These are phyloP conservation scores for Talaromyces sp. DNA, from an alignment of 2,329 filamentous ascomycete species.

Conservation along the genomic window DNA sequence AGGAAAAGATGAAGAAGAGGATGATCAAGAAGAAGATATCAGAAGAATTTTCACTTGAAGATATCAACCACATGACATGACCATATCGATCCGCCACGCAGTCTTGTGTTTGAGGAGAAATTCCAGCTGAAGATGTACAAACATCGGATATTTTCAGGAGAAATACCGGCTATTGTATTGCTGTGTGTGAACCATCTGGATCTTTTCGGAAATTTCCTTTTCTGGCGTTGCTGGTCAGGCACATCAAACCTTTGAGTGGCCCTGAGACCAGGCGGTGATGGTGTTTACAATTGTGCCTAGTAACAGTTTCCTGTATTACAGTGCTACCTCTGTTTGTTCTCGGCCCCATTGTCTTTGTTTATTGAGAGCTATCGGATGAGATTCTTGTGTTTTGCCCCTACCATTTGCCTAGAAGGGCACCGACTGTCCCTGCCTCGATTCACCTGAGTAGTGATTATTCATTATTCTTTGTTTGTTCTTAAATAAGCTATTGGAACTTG, in stretches of 20 bases:
- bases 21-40: background rate
- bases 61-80: background rate
- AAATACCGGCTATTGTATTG: background rate
- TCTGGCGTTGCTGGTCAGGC: background rate
- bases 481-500: background rate
- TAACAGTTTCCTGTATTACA: background rate
- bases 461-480: background rate
- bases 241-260: background rate
- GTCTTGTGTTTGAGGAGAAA: background rate
- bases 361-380: background rate
- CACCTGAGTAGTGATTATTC: background rate
- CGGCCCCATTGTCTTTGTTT: slow-evolving; percentile 1
- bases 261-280: background rate
- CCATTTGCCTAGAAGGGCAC: background rate
- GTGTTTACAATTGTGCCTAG: background rate
- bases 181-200: background rate
- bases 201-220: background rate
- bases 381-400: background rate
- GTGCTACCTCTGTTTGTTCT: background rate
- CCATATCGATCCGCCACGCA: background rate
- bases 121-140: background rate
- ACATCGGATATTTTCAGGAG: background rate
- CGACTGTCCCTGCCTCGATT: background rate
- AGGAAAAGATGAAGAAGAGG: background rate
- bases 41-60: background rate